phyloP scores from a whole-genome alignment of 768 basidiomycete genomes.

The Cyathus striatus region DNA sequence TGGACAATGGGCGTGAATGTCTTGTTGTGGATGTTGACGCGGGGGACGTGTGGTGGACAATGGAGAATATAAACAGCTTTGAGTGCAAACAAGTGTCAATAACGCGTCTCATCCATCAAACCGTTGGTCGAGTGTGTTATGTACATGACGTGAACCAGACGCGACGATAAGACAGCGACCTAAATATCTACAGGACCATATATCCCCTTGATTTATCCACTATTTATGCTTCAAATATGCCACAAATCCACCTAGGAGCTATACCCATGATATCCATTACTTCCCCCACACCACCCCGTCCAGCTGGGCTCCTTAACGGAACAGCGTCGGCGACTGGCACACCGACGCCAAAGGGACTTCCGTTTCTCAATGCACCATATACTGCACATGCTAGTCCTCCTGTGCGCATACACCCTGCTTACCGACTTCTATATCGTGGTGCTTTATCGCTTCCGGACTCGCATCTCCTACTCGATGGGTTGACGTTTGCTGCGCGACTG shows the following conservation, averaged over 20 bases:
- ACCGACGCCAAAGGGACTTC: not conserved
- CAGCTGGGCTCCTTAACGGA: no score
- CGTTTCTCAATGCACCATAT: not conserved
- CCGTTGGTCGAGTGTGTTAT: no score
- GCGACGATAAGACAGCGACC: no score
- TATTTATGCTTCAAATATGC: not conserved
- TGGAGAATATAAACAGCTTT: no score
- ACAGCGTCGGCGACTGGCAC: not conserved
- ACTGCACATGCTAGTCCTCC: not conserved
- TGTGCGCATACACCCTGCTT: slow-evolving; percentile 9
- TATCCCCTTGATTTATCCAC: not conserved
- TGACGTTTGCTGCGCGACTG: slow-evolving; percentile 58
- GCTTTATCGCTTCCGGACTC: slow-evolving; percentile 73
- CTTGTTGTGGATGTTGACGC: not conserved
- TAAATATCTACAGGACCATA: no score
- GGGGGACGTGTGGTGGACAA: no score
- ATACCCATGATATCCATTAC: not conserved
- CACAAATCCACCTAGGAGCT: no score
- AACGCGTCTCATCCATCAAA: no score
- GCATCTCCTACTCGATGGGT: slow-evolving; percentile 62
- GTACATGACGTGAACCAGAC: no score
- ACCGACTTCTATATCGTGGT: slow-evolving; percentile 72
- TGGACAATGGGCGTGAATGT: not conserved
- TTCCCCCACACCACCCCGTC: not conserved
- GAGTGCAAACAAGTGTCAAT: not conserved